Conservation (phyloP, 805 yeast genomes). For the Ogataea methylovora region DNA sequence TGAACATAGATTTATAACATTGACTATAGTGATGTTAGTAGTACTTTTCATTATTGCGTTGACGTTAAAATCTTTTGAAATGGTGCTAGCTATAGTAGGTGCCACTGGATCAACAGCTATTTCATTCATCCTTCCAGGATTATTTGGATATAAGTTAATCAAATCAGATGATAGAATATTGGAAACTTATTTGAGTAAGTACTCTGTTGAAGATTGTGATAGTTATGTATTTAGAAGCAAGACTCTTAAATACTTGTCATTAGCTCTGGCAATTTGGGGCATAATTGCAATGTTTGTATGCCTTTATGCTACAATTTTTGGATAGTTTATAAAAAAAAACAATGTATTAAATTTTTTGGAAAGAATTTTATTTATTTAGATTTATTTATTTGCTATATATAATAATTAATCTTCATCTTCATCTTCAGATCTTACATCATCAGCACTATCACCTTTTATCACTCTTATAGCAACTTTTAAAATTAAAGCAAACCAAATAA, state of each 20-base stretch:
- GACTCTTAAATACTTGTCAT: slow-evolving; percentile 16
- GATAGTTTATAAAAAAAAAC: slow-evolving; percentile 5
- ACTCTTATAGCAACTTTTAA: slow-evolving; percentile 64
- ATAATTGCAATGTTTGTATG: slow-evolving; percentile 46
- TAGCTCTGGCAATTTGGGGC: slow-evolving; percentile 46
- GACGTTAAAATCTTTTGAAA: slow-evolving; percentile 55
- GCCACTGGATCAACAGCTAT: slow-evolving; percentile 80
- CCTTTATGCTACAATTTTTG: slow-evolving; percentile 40
- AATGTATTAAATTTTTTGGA: not conserved
- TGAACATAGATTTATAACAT: slow-evolving; percentile 33
- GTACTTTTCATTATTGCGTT: slow-evolving; percentile 51
- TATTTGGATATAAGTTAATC: slow-evolving; percentile 61
- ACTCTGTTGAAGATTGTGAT: slow-evolving; percentile 17
- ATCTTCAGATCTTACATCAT: slow-evolving; percentile 79
- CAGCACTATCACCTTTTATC: slow-evolving; percentile 67
- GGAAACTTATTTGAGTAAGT: slow-evolving; percentile 6
- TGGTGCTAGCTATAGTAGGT: slow-evolving; percentile 67
- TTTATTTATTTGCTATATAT: not conserved
- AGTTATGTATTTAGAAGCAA: slow-evolving; percentile 15
- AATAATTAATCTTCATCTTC: slow-evolving; percentile 38
- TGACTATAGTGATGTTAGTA: slow-evolving; percentile 41
- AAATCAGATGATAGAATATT: slow-evolving; percentile 15
- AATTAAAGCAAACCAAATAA: slow-evolving; percentile 73
- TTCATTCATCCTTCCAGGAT: slow-evolving; percentile 71
- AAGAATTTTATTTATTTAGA: not conserved